Evolutionary conservation across 179 eudicot species (phyloP), one percentile per base, ranked within the genome.

Genomic region (Dionaea muscipula): DNA sequence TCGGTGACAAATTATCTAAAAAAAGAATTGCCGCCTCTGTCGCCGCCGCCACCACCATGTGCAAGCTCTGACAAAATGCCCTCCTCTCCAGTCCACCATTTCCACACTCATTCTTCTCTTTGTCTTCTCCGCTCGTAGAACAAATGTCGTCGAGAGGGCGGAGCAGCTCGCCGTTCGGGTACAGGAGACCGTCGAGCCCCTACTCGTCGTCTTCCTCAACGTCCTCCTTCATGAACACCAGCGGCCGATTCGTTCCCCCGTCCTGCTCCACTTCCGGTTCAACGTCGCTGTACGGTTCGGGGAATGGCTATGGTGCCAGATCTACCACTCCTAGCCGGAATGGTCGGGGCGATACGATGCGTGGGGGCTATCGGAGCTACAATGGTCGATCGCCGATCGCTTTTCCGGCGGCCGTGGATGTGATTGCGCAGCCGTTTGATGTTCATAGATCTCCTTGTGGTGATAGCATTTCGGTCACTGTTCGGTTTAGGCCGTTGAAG

Each of bases 401-500:
- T 16, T 84, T 51, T 46, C 72, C 80, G 14, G 68, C 81, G 43
- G 46, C 68, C 40, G 93, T 87, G 20, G 96, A 84, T 26, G 50
- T 82, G 21, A 57, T 67, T n/a, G 61, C 64, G 16, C 87, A 84
- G 57, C 64, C 86, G 51, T 53, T 72, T 43, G 90, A 86, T 62
- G 59, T 37, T 26, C 75, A 83, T 35, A 65, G 81, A 80, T 70
- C 87, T n/a, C n/a, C n/a, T 14, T 38, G 79, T 57, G 68, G 65
- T 3, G 98, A 87, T 75, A 91, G 98, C 47, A 91, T 91, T 51
- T 87, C 98, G 24, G 98, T 87, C 25, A 91, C 98, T 25, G 79
- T 91, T 53, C 75, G 98, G 61, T 91, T 91, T 75, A 76, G 98
- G 50, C 98, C 98, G 8, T 28, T 91, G 80, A 91, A 78, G 98